Percentiles rank a stretch among this genome's conserved stretches.
Evolutionary conservation across 2,329 filamentous ascomycete species (phyloP).

Genomic region (Orbilia blumenaviensis): DNA sequence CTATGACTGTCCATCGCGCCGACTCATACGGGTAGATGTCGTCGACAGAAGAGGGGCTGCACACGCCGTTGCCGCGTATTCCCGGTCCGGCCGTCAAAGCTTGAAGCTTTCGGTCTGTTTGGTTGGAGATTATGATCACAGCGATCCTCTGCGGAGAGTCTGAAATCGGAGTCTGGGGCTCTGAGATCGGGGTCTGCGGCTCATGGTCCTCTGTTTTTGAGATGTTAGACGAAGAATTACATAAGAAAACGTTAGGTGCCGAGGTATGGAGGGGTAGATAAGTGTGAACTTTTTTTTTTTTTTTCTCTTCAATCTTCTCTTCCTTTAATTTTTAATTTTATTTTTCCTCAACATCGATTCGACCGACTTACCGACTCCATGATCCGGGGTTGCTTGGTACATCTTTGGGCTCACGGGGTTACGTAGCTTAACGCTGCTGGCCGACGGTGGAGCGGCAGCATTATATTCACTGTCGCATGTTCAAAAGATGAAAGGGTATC

Average conservation of each 20-base stretch:
- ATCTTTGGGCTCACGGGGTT: constrained; percentile 1
- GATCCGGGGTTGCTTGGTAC: constrained; percentile 2
- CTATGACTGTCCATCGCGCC: neutral
- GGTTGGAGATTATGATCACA: constrained; percentile 17
- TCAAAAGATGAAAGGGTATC: neutral
- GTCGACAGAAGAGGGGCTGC: neutral
- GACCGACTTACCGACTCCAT: constrained; percentile 10
- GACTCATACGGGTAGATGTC: constrained; percentile 23
- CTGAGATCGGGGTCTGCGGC: constrained; percentile 20
- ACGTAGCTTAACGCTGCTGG: constrained; percentile 5
- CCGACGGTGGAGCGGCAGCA: constrained; percentile 10
- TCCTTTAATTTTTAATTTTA: no score
- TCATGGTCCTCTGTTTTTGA: neutral
- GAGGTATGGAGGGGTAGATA: neutral
- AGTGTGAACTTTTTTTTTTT: no score
- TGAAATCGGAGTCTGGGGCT: constrained; percentile 5
- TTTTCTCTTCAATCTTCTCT: no score
- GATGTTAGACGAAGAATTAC: neutral
- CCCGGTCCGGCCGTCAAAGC: constrained; percentile 4
- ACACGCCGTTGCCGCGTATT: constrained; percentile 26
- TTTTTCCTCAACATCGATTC: no score
- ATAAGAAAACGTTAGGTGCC: neutral
- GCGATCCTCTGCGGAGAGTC: neutral
- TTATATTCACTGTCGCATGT: neutral
- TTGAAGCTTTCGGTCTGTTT: constrained; percentile 8